Percentiles rank a stretch among this genome's conserved stretches.
Evolutionary conservation across 768 basidiomycete species (phyloP).

Genomic region (Cystobasidium onofrii): DNA sequence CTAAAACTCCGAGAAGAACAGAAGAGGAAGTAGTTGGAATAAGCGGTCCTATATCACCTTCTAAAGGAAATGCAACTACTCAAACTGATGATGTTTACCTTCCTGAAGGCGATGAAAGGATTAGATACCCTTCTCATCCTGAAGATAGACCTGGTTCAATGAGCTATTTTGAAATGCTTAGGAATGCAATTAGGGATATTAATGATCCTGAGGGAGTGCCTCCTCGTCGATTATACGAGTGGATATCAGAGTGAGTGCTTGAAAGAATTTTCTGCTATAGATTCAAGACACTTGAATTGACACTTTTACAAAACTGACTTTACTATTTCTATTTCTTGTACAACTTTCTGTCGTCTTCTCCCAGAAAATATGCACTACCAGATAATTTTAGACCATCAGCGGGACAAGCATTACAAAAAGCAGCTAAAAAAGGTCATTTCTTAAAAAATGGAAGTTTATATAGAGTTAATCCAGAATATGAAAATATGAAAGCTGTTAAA

Average conservation of each 20-base stretch:
- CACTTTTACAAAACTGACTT: no score
- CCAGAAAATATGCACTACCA: constrained; percentile 14
- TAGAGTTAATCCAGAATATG: constrained; percentile 66
- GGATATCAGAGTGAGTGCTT: constrained; percentile 57
- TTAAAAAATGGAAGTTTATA: constrained; percentile 70
- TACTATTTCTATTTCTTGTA: no score
- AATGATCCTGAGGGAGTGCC: constrained; percentile 66
- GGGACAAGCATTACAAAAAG: constrained; percentile 79
- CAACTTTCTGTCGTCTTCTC: no score
- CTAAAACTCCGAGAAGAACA: background rate
- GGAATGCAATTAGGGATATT: constrained; percentile 62
- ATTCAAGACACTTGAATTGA: no score
- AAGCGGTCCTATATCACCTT: background rate
- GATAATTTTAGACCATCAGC: constrained; percentile 84
- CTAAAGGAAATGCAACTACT: background rate
- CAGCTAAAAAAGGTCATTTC: constrained; percentile 69
- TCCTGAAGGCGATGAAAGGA: background rate
- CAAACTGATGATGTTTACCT: background rate
- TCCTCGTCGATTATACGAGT: constrained; percentile 72
- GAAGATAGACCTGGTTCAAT: background rate
- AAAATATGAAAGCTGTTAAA: constrained; percentile 46
- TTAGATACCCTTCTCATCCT: background rate
- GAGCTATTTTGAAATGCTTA: constrained; percentile 62
- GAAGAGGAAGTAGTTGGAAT: background rate
- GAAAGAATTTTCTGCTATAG: no score